Evolutionary conservation across 202 grass and related monocot genomes (phyloP), one percentile per base, ranked within the genome.

Genomic region (Zoysia matrella): DNA sequence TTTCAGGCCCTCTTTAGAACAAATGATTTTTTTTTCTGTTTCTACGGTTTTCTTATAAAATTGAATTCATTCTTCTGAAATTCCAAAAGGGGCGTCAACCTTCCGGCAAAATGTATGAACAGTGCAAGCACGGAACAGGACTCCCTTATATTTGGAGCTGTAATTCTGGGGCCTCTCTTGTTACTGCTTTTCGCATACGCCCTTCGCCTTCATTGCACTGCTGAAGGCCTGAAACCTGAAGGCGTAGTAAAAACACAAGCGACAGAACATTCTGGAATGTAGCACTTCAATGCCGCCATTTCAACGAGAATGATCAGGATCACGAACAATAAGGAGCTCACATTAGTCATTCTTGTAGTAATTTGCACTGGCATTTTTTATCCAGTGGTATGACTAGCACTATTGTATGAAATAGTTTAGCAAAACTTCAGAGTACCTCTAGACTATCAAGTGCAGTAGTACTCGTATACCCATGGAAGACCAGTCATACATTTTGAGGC

Each of bases 131-230:
- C 65, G 72, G 7, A 70, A 30, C 45, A 64, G 70, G 62, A 42
- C 46, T 30, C 49, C 46, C 43, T 52, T 51, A 51, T 73, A 72
- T 88, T 74, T 74, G 61, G 74, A 8, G 52, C 46, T 7, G 67
- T 76, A 69, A 77, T 77, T 72, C 72, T 66, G 85, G 57, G 18
- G 47, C 1, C 58, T 73, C 30, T 77, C 66, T 75, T 69, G 51
- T 15, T 10, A 18, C 65, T 84, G 65, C 71, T 66, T 76, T 66
- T 71, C 40, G 10, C 77, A 82, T 60, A 76, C 77, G 72, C 18
- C 60, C 77, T 12, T 11, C 7, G 45, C 43, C 60, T 73, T 67
- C 76, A 73, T 41, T 83, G 74, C 52, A 36, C 44, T 48, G 60
- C 44, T 12, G 44, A 65, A 52, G 45, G 4, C 45, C 44, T 12